Evolutionary conservation across 2,329 filamentous ascomycete species (phyloP).

Genomic region (Stagonosporopsis rhizophila): DNA sequence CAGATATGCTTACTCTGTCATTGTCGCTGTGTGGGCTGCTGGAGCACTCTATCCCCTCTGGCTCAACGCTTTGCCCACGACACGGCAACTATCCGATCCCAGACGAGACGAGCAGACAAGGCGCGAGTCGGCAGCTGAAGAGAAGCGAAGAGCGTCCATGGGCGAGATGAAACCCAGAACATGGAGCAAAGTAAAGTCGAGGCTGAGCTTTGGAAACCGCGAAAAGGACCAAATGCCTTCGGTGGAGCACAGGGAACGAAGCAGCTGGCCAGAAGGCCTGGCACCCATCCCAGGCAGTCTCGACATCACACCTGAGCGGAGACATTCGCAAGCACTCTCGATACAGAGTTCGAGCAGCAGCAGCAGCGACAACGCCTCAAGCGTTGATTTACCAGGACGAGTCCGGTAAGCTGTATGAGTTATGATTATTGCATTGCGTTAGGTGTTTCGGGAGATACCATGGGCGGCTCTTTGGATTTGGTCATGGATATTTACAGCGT

Average conservation of each 20-base stretch:
- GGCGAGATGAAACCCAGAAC: constrained; percentile 26
- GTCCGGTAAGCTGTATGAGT: constrained; percentile 7
- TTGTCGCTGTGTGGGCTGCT: constrained; percentile 59
- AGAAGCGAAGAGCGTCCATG: constrained; percentile 29
- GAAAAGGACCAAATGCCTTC: constrained; percentile 33
- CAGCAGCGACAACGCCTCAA: constrained; percentile 2
- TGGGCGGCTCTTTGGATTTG: constrained; percentile 12
- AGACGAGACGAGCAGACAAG: constrained; percentile 45
- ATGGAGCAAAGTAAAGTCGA: constrained; percentile 35
- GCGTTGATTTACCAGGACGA: neutral
- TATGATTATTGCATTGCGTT: constrained; percentile 22
- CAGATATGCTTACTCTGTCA: constrained; percentile 61
- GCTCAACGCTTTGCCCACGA: constrained; percentile 57
- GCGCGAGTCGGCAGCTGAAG: constrained; percentile 33
- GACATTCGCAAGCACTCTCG: constrained; percentile 9
- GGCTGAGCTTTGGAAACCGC: constrained; percentile 29
- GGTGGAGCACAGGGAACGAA: constrained; percentile 41
- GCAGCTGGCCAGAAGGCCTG: constrained; percentile 41
- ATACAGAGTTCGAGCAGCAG: constrained; percentile 8
- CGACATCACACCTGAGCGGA: constrained; percentile 8
- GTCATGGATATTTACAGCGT: neutral
- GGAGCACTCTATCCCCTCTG: constrained; percentile 63
- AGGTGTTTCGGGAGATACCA: constrained; percentile 31
- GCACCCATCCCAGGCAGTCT: constrained; percentile 18
- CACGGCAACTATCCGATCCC: constrained; percentile 60